Conservation (phyloP, 257 asterid species). For the Capsicum chinense region DNA sequence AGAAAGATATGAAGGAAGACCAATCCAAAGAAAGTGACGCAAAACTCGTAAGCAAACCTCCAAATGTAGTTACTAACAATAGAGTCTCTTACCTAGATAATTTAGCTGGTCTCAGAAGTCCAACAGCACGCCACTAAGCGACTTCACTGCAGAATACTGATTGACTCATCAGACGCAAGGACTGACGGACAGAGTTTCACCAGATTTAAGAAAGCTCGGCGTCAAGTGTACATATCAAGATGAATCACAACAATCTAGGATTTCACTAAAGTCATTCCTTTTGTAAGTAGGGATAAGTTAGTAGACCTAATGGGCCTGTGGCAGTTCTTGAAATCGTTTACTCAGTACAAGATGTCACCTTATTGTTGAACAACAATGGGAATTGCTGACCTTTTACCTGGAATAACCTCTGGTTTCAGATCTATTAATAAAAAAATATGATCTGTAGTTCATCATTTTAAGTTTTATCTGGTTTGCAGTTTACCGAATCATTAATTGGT, state of each 20-base stretch:
- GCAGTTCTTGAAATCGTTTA: conserved; percentile 22
- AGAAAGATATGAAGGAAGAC: conserved; percentile 41
- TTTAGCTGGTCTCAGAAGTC: conserved; percentile 79
- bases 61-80: conserved; percentile 49
- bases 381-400: conserved; percentile 22
- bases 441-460: conserved; percentile 22
- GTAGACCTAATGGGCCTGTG: conserved; percentile 27
- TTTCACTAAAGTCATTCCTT: conserved; percentile 25
- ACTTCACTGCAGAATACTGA: conserved; percentile 27
- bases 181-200: conserved; percentile 35
- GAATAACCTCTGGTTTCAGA: conserved; percentile 33
- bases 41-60: conserved; percentile 44
- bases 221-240: conserved; percentile 36
- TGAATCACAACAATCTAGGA: conserved; percentile 33
- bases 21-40: conserved; percentile 30
- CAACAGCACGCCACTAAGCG: conserved; percentile 73
- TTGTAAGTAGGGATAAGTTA: conserved; percentile 39
- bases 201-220: conserved; percentile 31
- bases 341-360: conserved; percentile 30
- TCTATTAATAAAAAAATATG: conserved; percentile 14
- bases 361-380: conserved; percentile 25
- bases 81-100: conserved; percentile 58
- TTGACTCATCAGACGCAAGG: conserved; percentile 31
- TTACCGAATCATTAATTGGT: not conserved
- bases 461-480: not conserved